Conservation (phyloP, 176 grass and related monocot species). For the Zoysia pacifica region DNA sequence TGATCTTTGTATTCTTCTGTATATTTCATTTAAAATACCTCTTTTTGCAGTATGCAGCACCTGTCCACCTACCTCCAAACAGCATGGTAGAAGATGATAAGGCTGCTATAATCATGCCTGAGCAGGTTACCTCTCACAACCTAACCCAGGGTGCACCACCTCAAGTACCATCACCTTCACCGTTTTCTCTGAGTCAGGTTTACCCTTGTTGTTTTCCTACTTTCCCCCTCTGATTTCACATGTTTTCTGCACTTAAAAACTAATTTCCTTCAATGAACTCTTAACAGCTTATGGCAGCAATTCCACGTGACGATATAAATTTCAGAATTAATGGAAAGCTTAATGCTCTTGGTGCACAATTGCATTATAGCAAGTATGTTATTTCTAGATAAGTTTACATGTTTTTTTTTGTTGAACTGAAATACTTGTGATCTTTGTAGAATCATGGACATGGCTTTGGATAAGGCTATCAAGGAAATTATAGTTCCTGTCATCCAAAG, state of each 20-base stretch:
- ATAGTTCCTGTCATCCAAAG: slow-evolving; percentile 93
- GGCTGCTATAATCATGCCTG: slow-evolving; percentile 78
- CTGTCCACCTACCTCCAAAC: slow-evolving; percentile 71
- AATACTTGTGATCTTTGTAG: slow-evolving; percentile 43
- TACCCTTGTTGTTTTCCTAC: slow-evolving; percentile 31
- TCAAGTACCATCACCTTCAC: slow-evolving; percentile 58
- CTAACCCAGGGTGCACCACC: slow-evolving; percentile 66
- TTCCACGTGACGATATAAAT: slow-evolving; percentile 80
- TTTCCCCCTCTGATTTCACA: background rate
- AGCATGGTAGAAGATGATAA: slow-evolving; percentile 88
- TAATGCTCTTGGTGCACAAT: slow-evolving; percentile 69
- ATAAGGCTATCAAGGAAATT: slow-evolving; percentile 92
- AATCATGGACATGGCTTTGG: slow-evolving; percentile 90
- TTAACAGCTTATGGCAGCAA: slow-evolving; percentile 81
- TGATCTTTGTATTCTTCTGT: background rate
- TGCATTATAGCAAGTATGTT: slow-evolving; percentile 82
- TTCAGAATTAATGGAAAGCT: slow-evolving; percentile 94
- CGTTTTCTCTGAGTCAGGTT: slow-evolving; percentile 93
- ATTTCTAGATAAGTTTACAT: background rate
- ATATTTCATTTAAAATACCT: slow-evolving; percentile 32
- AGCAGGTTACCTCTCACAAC: slow-evolving; percentile 64
- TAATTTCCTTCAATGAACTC: slow-evolving; percentile 26
- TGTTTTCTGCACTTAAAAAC: slow-evolving; percentile 26
- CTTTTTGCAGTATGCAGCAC: slow-evolving; percentile 67
- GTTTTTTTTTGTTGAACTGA: slow-evolving; percentile 31